Evolutionary conservation across 306 rosid genomes (phyloP), one percentile per base, ranked within the genome.

Genomic region (Senna siamea): DNA sequence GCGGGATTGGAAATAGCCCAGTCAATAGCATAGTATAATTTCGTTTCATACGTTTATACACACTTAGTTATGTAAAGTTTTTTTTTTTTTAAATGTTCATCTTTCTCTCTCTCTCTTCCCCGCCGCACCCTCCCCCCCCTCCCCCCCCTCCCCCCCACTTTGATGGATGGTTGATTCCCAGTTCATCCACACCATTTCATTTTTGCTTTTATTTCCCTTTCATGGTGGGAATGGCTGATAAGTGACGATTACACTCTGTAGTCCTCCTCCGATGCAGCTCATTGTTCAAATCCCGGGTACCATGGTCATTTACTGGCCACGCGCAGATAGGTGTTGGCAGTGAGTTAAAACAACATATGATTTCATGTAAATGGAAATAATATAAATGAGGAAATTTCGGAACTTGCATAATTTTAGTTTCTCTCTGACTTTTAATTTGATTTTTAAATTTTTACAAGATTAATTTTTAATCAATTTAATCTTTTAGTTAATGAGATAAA

Each of bases 361-460:
- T 76, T 76, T 81, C 81, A 70, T 76, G 79, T 77, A 58, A 58
- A 66, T 53, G 79, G 47, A 70, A 72, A n/a, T n/a, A n/a, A n/a
- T n/a, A 52, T n/a, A 59, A 53, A 48, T 51, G 51, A 56, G 44
- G 30, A 61, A 60, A 17, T 58, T 43, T 17, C 22, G 22, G 3
- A 6, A 44, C 26, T 9, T 22, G 14, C 14, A n/a, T n/a, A n/a
- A n/a, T n/a, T 7, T 23, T 9, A 10, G 60, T 23, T 9, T 11
- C n/a, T n/a, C n/a, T n/a, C n/a, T n/a, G n/a, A n/a, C n/a, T n/a
- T n/a, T n/a, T n/a, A n/a, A n/a, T n/a, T n/a, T n/a, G n/a, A n/a
- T n/a, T n/a, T n/a, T n/a, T n/a, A n/a, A n/a, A n/a, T n/a, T n/a
- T n/a, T n/a, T n/a, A n/a, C n/a, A n/a, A n/a, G n/a, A n/a, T n/a